A percentile compares a stretch with the other conserved stretches of the same genome.
phyloP scores from a whole-genome alignment of 805 yeast species.

The Citeromyces matritensis region DNA sequence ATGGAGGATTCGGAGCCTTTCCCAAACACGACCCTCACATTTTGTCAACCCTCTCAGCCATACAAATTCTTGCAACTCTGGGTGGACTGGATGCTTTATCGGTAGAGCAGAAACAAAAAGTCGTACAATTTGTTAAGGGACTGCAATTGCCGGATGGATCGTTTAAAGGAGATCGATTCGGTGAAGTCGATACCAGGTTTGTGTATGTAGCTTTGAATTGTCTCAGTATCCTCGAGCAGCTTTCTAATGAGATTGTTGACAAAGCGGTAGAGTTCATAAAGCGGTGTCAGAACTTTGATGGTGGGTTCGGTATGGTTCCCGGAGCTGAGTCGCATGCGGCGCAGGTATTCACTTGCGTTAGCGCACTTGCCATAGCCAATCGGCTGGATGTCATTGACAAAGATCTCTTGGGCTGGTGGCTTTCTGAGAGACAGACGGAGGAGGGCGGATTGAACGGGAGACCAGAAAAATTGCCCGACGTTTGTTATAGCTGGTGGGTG shows the following conservation, averaged over 20 bases:
- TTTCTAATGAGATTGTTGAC: conserved; percentile 32
- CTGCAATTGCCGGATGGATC: conserved; percentile 54
- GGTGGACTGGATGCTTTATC: conserved; percentile 28
- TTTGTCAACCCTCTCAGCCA: conserved; percentile 70
- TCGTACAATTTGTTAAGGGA: conserved; percentile 19
- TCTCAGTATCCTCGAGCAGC: conserved; percentile 49
- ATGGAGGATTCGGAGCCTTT: conserved; percentile 83
- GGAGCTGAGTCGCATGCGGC: conserved; percentile 96
- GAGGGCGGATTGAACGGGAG: conserved; percentile 93
- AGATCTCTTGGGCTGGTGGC: conserved; percentile 64
- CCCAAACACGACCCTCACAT: conserved; percentile 86
- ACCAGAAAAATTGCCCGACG: conserved; percentile 91
- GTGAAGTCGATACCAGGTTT: conserved; percentile 88
- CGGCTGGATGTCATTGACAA: conserved; percentile 31
- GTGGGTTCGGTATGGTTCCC: conserved; percentile 88
- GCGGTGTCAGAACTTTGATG: conserved; percentile 80
- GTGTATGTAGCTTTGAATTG: conserved; percentile 71
- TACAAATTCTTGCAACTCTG: conserved; percentile 64
- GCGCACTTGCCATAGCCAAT: conserved; percentile 56
- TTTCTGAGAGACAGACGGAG: conserved; percentile 76
- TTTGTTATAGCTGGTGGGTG: conserved; percentile 99
- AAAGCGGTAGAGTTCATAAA: conserved; percentile 53
- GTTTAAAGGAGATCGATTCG: conserved; percentile 81
- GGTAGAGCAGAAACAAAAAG: conserved; percentile 10
- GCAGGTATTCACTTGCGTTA: conserved; percentile 78